Evolutionary conservation across 2,329 filamentous ascomycete species (phyloP).

Genomic region (Paecilomyces formosus): DNA sequence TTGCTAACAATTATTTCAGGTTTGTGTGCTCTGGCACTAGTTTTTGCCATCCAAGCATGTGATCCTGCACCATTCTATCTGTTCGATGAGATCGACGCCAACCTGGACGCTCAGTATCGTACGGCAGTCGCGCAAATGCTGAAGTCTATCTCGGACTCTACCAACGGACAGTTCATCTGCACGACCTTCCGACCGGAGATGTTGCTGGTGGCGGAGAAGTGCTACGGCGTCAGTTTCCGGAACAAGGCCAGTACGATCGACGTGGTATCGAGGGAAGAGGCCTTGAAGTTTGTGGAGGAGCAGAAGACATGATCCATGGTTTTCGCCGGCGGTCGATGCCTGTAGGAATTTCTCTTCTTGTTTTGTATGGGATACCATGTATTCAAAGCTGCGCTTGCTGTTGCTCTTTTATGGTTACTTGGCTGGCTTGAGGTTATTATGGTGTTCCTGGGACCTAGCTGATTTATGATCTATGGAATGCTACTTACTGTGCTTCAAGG

Average conservation of each 20-base stretch:
- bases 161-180: slow-evolving; percentile 82
- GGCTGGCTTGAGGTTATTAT: neutral
- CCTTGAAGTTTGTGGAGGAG: slow-evolving; percentile 88
- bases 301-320: slow-evolving; percentile 44
- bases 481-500: neutral
- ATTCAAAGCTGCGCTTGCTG: neutral
- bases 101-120: slow-evolving; percentile 94
- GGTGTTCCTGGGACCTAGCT: neutral
- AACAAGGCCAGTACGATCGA: slow-evolving; percentile 94
- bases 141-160: slow-evolving; percentile 59
- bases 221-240: slow-evolving; percentile 85
- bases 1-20: slow-evolving; percentile 40
- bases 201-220: slow-evolving; percentile 90
- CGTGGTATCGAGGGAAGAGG: slow-evolving; percentile 79
- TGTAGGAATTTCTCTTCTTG: neutral
- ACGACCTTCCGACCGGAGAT: slow-evolving; percentile 98
- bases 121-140: slow-evolving; percentile 90
- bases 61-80: slow-evolving; percentile 98
- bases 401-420: neutral
- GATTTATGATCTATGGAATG: neutral
- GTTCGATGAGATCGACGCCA: slow-evolving; percentile 98
- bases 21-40: slow-evolving; percentile 91
- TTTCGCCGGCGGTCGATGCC: neutral
- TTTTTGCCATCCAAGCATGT: slow-evolving; percentile 97
- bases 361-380: neutral